These are phyloP conservation scores for Mucor lusitanicus DNA, from an alignment of 371 early-diverging fungal species.

Conservation along the genomic window DNA sequence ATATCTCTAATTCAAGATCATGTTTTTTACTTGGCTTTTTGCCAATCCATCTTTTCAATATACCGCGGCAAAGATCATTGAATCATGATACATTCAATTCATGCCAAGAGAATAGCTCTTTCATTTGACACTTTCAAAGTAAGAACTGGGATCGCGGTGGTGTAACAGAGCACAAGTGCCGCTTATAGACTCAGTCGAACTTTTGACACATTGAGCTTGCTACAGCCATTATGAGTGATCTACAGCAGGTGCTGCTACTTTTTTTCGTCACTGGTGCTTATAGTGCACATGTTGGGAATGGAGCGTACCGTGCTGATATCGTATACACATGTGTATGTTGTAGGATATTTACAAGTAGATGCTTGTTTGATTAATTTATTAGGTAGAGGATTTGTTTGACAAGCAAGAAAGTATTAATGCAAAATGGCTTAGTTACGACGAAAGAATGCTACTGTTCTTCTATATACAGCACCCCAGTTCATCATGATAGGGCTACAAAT, in stretches of 20 bases:
- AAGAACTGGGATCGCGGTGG: background rate
- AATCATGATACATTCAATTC: background rate
- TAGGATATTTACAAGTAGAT: background rate
- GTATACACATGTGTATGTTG: no score
- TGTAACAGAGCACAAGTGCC: background rate
- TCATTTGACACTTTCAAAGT: background rate
- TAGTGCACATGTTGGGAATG: no score
- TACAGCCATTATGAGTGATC: no score
- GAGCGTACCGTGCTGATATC: no score
- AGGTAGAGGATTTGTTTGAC: background rate
- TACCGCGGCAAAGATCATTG: background rate
- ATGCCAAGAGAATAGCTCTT: background rate
- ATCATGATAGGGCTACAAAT: slow-evolving; percentile 47
- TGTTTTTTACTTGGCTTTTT: background rate
- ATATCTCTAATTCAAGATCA: background rate
- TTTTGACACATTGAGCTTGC: background rate
- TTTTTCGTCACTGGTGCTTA: no score
- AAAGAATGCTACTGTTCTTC: slow-evolving; percentile 2
- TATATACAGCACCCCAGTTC: slow-evolving; percentile 33
- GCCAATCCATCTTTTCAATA: background rate
- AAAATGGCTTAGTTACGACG: background rate
- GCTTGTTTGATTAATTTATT: background rate
- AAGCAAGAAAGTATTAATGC: background rate
- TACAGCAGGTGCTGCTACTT: no score
- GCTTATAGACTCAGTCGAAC: background rate